Base-by-base conservation (phyloP, 1,284 basidiomycete species). In the Xanthoconium separans region DNA sequence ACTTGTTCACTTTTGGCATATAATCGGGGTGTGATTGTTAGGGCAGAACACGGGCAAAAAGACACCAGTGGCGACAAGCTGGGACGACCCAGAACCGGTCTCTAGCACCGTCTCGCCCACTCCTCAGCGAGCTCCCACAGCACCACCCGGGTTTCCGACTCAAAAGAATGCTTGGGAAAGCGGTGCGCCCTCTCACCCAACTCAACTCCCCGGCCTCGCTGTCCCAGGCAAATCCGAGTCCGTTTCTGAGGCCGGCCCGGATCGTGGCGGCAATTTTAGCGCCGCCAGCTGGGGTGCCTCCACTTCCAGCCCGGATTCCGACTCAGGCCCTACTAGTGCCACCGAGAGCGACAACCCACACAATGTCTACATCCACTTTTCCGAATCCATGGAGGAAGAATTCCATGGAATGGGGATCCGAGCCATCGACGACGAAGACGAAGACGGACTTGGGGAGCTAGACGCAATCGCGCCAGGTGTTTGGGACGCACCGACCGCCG, bases 361-460 rank as follows among this genome's bases (percentile, higher is more conserved):
- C 44, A 47, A 22, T 11, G 51, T 59, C 37, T 57, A 53, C 34
- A 51, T 71, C 36, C 46, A 55, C 20, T 66, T 67, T 33, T 58
- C 63, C 3, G 69, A 61, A 27, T 58, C 58, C 2, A 60, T 68
- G 55, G 66, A 71, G 27, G 63, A 65, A 48, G 69, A 68, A 13
- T 65, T 68, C 36, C 65, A 69, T 39, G 65, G 64, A 16, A 47
- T 65, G 50, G 31, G 55, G 2, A 61, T 68, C 57, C 53, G 40
- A 24, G 45, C 48, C 12, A 20, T 55, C 2, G 54, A 58, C 1
- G 54, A 58, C 0, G 60, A 58, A 0, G 55, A 59, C 0, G 60
- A 54, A 1, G 34, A 36, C 16, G 34, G 15, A n/a, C 57, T 65
- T 27, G 44, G 15, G 29, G 69, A 53, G 22, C 37, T 70, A 9